These are phyloP conservation scores for Gaultheria prostrata DNA, from an alignment of 148 eudicot species.

Conservation along the genomic window DNA sequence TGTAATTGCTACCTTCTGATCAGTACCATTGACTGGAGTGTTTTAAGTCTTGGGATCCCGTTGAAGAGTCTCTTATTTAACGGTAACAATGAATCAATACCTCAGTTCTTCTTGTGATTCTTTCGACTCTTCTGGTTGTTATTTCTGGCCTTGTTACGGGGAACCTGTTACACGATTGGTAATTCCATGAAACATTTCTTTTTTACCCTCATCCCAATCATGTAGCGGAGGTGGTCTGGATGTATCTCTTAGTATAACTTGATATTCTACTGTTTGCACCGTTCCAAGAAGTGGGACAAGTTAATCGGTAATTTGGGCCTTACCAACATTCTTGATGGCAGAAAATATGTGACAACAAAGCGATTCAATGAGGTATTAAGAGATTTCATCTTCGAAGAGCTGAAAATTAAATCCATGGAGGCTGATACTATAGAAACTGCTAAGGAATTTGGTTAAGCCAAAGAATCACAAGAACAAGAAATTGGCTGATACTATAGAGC, in stretches of 20 bases:
- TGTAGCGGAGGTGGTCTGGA: conserved; percentile 35
- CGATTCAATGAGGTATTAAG: conserved; percentile 14
- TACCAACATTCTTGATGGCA: conserved; percentile 15
- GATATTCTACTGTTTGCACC: too few species aligned
- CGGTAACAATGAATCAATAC: too few species aligned
- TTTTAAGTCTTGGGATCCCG: too few species aligned
- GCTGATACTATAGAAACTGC: conserved; percentile 29
- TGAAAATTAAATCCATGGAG: conserved; percentile 17
- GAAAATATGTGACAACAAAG: conserved; percentile 19
- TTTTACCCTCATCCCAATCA: background rate
- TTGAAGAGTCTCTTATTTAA: too few species aligned
- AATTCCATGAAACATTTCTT: too few species aligned
- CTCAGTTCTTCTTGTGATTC: too few species aligned
- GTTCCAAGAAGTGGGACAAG: too few species aligned
- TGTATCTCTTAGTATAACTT: background rate
- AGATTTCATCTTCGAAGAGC: conserved; percentile 20
- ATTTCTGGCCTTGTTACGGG: background rate
- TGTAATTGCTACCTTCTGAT: conserved; percentile 17
- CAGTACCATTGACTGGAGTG: conserved; percentile 34
- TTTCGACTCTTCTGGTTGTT: too few species aligned
- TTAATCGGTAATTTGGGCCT: too few species aligned
- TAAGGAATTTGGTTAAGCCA: conserved; percentile 20
- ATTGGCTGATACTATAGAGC: too few species aligned
- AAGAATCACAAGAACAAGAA: too few species aligned
- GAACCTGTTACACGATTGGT: too few species aligned